Conservation (phyloP, 495 filamentous ascomycete species). For the Lasiosphaeria hispida region DNA sequence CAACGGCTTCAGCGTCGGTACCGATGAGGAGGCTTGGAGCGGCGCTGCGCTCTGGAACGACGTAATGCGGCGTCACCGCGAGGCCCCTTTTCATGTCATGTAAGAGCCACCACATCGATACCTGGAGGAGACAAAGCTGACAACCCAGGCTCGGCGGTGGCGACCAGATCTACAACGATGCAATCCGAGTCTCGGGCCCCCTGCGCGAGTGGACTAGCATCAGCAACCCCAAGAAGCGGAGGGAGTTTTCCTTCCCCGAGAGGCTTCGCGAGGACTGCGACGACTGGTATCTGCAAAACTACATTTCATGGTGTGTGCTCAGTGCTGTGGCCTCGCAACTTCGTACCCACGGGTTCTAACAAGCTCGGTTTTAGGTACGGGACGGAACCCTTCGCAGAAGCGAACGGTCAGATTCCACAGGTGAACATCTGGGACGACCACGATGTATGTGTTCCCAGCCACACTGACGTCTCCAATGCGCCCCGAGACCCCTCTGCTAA, state of each 20-base stretch:
- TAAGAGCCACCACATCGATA: slow-evolving; percentile 6
- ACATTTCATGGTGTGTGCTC: slow-evolving; percentile 63
- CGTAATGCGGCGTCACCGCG: slow-evolving; percentile 66
- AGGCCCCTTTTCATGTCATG: slow-evolving; percentile 86
- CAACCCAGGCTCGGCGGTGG: slow-evolving; percentile 72
- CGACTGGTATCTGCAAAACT: slow-evolving; percentile 86
- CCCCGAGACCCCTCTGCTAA: background rate
- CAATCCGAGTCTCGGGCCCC: slow-evolving; percentile 78
- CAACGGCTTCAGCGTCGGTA: slow-evolving; percentile 94
- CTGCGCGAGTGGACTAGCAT: slow-evolving; percentile 79
- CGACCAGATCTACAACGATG: slow-evolving; percentile 94
- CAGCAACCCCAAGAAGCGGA: slow-evolving; percentile 75
- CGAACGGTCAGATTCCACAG: slow-evolving; percentile 85
- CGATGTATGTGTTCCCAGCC: slow-evolving; percentile 44
- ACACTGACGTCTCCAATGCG: background rate
- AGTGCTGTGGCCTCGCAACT: background rate
- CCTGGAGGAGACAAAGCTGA: background rate
- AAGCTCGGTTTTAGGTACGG: slow-evolving; percentile 48
- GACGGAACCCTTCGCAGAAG: slow-evolving; percentile 75
- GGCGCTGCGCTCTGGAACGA: slow-evolving; percentile 90
- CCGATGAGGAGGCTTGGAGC: slow-evolving; percentile 78
- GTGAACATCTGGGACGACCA: slow-evolving; percentile 96
- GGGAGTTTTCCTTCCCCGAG: slow-evolving; percentile 72
- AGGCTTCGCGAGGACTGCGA: slow-evolving; percentile 74
- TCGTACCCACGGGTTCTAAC: background rate